Conservation (phyloP, 1,284 basidiomycete species). For the Phenoliferia sp. region DNA sequence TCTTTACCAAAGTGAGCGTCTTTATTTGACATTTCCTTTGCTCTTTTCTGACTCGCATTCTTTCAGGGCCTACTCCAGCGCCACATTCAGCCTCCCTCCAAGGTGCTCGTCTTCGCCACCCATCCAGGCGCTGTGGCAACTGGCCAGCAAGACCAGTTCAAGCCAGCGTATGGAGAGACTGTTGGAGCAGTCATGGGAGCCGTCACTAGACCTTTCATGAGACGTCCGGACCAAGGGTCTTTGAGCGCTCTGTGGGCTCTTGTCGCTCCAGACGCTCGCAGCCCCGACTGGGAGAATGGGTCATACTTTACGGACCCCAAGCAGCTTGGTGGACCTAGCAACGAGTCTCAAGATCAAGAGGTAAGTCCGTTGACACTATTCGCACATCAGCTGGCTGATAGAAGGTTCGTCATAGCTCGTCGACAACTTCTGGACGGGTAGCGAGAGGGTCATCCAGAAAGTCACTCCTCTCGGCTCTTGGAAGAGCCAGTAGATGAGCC, state of each 20-base stretch:
- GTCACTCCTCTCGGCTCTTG: conserved; percentile 22
- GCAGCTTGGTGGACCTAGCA: conserved; percentile 16
- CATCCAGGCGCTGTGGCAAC: conserved; percentile 26
- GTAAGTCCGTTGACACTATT: not conserved
- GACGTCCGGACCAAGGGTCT: conserved; percentile 19
- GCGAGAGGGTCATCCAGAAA: conserved; percentile 25
- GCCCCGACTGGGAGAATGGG: conserved; percentile 15
- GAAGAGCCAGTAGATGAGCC: no score
- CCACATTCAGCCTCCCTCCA: conserved; percentile 8
- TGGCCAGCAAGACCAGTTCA: conserved; percentile 31
- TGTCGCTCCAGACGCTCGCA: conserved; percentile 11
- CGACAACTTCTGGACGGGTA: conserved; percentile 30
- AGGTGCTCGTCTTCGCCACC: conserved; percentile 12
- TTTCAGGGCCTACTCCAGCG: conserved; percentile 18
- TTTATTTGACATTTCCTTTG: no score
- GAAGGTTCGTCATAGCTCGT: conserved; percentile 13
- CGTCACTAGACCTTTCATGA: conserved; percentile 14
- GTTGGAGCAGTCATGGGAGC: conserved; percentile 16
- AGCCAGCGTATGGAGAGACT: conserved; percentile 26
- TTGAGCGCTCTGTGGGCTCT: conserved; percentile 25
- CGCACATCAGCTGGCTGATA: not conserved
- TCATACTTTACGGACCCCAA: conserved; percentile 27
- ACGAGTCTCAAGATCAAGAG: conserved; percentile 26
- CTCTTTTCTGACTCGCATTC: not conserved
- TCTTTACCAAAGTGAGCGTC: conserved; percentile 9